Evolutionary conservation across 805 yeast species (phyloP).

Genomic region (Lipomyces yamadae): DNA sequence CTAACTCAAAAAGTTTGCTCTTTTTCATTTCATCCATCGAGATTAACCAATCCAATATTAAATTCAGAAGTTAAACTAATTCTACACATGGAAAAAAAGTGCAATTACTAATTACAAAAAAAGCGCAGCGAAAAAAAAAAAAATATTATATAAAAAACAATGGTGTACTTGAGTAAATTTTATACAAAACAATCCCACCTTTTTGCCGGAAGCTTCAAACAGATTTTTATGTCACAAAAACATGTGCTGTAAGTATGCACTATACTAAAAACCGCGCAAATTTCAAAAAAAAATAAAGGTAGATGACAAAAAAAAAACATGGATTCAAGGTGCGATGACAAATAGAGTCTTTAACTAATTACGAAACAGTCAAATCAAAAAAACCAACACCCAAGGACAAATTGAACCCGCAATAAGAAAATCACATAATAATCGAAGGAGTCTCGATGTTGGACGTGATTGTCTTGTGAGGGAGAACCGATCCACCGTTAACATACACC

Average conservation of each 20-base stretch:
- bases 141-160: not conserved
- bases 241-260: too few species aligned
- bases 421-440: constrained; percentile 96
- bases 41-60: not conserved
- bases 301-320: too few species aligned
- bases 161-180: not conserved
- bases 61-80: not conserved
- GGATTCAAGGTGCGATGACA: not conserved
- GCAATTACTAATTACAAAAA: not conserved
- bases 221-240: not conserved
- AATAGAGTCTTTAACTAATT: not conserved
- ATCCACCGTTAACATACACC: constrained; percentile 98
- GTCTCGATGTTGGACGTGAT: constrained; percentile 95
- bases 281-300: too few species aligned
- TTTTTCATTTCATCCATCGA: not conserved
- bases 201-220: constrained; percentile 1
- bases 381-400: not conserved
- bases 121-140: not conserved
- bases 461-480: constrained; percentile 97
- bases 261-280: too few species aligned
- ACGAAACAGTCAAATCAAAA: not conserved
- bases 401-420: not conserved
- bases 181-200: not conserved
- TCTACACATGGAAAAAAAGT: not conserved
- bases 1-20: not conserved